These are phyloP conservation scores for Tarenaya hassleriana DNA, from an alignment of 345 rosid genomes.

Conservation along the genomic window DNA sequence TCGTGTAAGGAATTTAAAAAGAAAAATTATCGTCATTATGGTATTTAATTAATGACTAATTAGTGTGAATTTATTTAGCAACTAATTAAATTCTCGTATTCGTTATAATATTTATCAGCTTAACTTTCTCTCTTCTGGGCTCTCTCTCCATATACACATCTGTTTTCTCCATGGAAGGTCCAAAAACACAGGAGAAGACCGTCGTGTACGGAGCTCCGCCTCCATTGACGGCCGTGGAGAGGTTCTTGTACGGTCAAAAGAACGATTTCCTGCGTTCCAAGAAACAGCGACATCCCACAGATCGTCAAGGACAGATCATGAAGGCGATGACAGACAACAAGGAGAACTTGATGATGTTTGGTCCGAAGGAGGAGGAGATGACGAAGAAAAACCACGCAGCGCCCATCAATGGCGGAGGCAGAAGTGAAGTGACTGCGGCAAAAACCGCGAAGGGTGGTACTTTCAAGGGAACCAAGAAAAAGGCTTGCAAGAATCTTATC, in stretches of 20 bases:
- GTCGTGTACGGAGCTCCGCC: conserved; percentile 34
- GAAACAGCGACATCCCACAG: conserved; percentile 24
- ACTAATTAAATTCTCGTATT: conserved; percentile 19
- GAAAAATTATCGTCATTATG: background rate
- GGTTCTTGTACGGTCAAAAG: conserved; percentile 58
- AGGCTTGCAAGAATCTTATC: conserved; percentile 42
- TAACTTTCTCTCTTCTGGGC: conserved; percentile 23
- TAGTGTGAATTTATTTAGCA: conserved; percentile 21
- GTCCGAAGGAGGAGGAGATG: conserved; percentile 22
- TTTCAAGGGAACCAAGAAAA: conserved; percentile 41
- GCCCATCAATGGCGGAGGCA: conserved; percentile 25
- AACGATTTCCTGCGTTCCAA: conserved; percentile 18
- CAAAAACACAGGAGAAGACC: conserved; percentile 19
- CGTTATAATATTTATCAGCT: conserved; percentile 19
- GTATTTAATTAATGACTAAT: conserved; percentile 23
- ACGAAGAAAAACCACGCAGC: background rate
- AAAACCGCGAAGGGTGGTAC: conserved; percentile 20
- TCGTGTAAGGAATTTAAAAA: too few species aligned
- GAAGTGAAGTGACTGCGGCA: conserved; percentile 24
- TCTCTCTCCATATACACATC: conserved; percentile 1
- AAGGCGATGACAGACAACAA: conserved; percentile 27
- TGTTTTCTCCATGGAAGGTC: conserved; percentile 22
- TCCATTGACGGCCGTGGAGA: conserved; percentile 75
- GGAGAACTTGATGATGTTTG: conserved; percentile 28
- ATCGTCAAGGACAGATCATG: conserved; percentile 10